Percentiles rank a stretch among this genome's conserved stretches.
These are phyloP conservation scores for Shiraia sp. DNA, from an alignment of 2,329 filamentous ascomycete genomes.

Conservation along the genomic window DNA sequence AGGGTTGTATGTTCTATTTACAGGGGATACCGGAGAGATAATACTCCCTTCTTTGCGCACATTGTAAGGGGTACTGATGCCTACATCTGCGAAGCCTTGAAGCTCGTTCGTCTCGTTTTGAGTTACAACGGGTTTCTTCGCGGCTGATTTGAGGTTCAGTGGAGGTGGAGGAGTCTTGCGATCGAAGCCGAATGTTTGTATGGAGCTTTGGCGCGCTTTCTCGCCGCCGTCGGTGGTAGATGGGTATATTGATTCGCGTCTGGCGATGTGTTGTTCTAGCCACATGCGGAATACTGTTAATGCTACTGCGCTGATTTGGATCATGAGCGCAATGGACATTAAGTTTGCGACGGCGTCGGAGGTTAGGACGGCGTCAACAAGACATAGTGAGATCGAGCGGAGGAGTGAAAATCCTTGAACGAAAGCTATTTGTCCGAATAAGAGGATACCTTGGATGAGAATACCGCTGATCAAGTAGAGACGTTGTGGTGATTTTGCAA, in stretches of 20 bases:
- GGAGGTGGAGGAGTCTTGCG: slow-evolving; percentile 8
- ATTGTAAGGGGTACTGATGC: slow-evolving; percentile 28
- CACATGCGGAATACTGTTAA: slow-evolving; percentile 26
- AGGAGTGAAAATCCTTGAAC: slow-evolving; percentile 27
- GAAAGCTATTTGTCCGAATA: slow-evolving; percentile 23
- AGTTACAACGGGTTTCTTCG: slow-evolving; percentile 3
- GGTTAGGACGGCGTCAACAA: slow-evolving; percentile 31
- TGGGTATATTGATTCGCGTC: slow-evolving; percentile 6
- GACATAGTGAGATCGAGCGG: slow-evolving; percentile 28
- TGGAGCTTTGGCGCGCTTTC: slow-evolving; percentile 12
- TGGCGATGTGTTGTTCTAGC: slow-evolving; percentile 33
- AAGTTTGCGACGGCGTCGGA: slow-evolving; percentile 18
- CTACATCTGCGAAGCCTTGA: slow-evolving; percentile 20
- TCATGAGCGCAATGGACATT: slow-evolving; percentile 19
- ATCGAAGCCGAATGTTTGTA: slow-evolving; percentile 24
- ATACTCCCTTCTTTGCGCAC: slow-evolving; percentile 23
- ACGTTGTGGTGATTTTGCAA: slow-evolving; percentile 26
- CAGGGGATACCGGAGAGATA: neutral
- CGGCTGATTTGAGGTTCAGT: slow-evolving; percentile 3
- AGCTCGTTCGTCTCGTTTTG: slow-evolving; percentile 20
- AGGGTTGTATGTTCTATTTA: too few species aligned
- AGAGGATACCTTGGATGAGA: slow-evolving; percentile 20
- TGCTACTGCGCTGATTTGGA: slow-evolving; percentile 24
- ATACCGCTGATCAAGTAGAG: slow-evolving; percentile 27
- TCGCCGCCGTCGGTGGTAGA: slow-evolving; percentile 3